Conservation (phyloP, 2,329 filamentous ascomycete genomes). For the Grosmannia penicillata region DNA sequence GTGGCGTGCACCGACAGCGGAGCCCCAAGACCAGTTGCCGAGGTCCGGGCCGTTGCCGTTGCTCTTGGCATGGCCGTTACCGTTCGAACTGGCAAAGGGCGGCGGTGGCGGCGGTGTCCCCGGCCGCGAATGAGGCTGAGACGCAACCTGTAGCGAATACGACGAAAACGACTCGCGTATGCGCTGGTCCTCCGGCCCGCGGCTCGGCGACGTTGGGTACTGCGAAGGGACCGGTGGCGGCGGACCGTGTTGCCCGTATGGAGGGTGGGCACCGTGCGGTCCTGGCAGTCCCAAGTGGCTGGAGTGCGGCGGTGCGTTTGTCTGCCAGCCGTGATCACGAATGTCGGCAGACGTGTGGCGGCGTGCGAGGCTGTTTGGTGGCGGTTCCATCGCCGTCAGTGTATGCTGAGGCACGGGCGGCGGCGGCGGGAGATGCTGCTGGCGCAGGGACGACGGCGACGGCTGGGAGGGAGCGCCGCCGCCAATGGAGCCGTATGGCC, state of each 20-base stretch:
- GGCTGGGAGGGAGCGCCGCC: conserved; percentile 41
- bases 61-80: conserved; percentile 13
- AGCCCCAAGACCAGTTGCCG: conserved; percentile 1
- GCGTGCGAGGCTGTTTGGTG: conserved; percentile 57
- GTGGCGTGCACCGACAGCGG: conserved; percentile 17
- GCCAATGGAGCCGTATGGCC: conserved; percentile 79
- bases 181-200: conserved; percentile 37
- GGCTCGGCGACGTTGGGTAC: conserved; percentile 41
- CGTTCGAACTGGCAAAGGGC: conserved; percentile 30
- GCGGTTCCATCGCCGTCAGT: conserved; percentile 37
- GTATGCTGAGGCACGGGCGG: conserved; percentile 25
- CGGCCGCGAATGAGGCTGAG: conserved; percentile 36
- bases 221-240: conserved; percentile 25
- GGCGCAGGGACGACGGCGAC: conserved; percentile 59
- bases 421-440: conserved; percentile 49
- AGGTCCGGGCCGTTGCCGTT: background rate
- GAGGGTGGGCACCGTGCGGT: too few species aligned
- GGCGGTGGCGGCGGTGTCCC: conserved; percentile 38
- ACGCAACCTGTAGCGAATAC: conserved; percentile 32
- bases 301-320: conserved; percentile 28
- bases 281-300: background rate
- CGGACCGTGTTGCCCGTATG: too few species aligned
- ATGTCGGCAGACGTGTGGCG: conserved; percentile 95
- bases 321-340: conserved; percentile 68
- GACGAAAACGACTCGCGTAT: conserved; percentile 40